Conservation (phyloP, 345 rosid species). For the Citrus trifoliata region DNA sequence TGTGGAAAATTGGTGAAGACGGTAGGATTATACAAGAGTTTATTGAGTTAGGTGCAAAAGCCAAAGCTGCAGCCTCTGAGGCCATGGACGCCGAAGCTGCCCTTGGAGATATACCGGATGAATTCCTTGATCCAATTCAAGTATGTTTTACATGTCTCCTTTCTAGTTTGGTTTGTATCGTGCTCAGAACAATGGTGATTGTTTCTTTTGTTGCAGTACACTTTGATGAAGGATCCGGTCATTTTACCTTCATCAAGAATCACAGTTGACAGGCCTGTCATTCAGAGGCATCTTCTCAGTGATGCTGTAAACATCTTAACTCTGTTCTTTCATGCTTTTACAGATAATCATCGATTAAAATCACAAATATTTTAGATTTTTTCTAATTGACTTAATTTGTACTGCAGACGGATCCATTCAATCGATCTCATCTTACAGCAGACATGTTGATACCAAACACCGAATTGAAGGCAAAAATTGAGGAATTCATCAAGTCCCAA, state of each 20-base stretch:
- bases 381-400: conserved; percentile 15
- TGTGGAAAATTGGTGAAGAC: conserved; percentile 78
- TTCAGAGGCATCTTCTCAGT: conserved; percentile 98
- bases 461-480: conserved; percentile 78
- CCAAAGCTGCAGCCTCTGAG: conserved; percentile 88
- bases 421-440: conserved; percentile 79
- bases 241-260: conserved; percentile 88
- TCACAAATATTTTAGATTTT: not conserved
- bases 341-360: no score
- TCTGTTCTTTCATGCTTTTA: not conserved
- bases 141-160: conserved; percentile 33
- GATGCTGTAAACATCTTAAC: conserved; percentile 46
- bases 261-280: conserved; percentile 84
- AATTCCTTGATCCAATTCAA: conserved; percentile 97
- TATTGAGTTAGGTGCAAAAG: conserved; percentile 71
- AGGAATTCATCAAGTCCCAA: conserved; percentile 69
- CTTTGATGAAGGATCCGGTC: conserved; percentile 98
- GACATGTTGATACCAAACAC: conserved; percentile 82
- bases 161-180: not conserved
- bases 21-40: conserved; percentile 68
- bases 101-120: conserved; percentile 96
- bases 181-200: not conserved
- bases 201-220: conserved; percentile 46
- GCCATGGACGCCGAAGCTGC: conserved; percentile 95
- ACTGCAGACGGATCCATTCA: conserved; percentile 92